These are phyloP conservation scores for Colletotrichum lupini DNA, from an alignment of 2,329 filamentous ascomycete genomes.

Conservation along the genomic window DNA sequence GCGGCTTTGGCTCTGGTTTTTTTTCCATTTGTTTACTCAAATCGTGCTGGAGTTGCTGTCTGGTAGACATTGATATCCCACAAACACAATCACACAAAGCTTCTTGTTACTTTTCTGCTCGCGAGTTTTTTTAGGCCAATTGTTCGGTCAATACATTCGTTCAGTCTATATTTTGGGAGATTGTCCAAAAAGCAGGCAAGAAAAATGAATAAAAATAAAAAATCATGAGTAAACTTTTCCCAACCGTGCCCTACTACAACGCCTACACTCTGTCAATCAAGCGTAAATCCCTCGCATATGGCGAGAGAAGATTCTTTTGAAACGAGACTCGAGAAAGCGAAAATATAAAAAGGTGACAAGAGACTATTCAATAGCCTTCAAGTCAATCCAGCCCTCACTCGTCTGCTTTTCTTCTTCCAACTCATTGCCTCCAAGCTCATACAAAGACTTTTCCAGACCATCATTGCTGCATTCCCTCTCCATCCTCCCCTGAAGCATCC, in stretches of 20 bases:
- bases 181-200: background rate
- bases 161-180: slow-evolving; percentile 9
- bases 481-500: background rate
- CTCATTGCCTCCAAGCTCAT: slow-evolving; percentile 26
- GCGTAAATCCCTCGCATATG: background rate
- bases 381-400: background rate
- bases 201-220: background rate
- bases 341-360: background rate
- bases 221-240: slow-evolving; percentile 26
- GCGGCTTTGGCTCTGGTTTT: background rate
- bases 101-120: background rate
- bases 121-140: no score
- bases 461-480: background rate
- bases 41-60: slow-evolving; percentile 12
- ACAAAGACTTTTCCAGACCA: background rate
- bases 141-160: background rate
- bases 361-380: background rate
- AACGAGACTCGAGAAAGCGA: background rate
- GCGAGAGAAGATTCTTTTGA: background rate
- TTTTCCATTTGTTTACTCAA: background rate
- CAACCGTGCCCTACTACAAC: slow-evolving; percentile 15
- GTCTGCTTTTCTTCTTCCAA: background rate
- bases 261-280: slow-evolving; percentile 8
- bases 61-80: slow-evolving; percentile 31
- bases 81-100: background rate